Conservation (phyloP, 192 early-diverging fungal genomes). For the Tieghemiomyces parasiticus region DNA sequence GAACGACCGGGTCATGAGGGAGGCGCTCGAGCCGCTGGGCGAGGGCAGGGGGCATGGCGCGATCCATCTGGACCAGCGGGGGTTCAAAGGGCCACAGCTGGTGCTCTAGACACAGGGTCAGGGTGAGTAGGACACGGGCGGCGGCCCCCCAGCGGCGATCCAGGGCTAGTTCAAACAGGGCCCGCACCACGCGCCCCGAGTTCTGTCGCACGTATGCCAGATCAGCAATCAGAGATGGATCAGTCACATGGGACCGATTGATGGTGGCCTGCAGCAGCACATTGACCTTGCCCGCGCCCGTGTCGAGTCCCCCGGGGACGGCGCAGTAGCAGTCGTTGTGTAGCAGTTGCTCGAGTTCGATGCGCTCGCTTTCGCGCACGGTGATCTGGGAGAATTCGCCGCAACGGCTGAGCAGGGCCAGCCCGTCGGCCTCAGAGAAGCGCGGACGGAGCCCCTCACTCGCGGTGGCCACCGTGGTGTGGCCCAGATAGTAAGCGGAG, state of each 20-base stretch:
- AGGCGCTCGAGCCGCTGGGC: constrained; percentile 57
- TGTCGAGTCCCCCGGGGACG: constrained; percentile 72
- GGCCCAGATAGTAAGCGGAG: constrained; percentile 82
- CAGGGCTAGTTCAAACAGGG: constrained; percentile 90
- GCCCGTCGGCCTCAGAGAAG: constrained; percentile 89
- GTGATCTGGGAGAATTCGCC: constrained; percentile 93
- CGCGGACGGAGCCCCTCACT: constrained; percentile 69
- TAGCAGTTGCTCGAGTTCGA: constrained; percentile 58
- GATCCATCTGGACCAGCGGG: constrained; percentile 68
- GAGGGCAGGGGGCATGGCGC: constrained; percentile 44
- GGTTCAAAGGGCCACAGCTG: constrained; percentile 88
- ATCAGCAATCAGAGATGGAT: constrained; percentile 93
- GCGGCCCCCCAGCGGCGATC: constrained; percentile 82
- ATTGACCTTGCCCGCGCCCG: constrained; percentile 83
- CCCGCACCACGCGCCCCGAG: constrained; percentile 79
- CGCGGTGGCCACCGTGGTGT: constrained; percentile 75
- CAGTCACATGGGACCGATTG: constrained; percentile 59
- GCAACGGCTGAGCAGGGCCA: constrained; percentile 76
- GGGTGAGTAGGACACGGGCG: constrained; percentile 55
- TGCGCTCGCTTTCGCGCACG: constrained; percentile 73
- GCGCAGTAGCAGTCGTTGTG: constrained; percentile 66
- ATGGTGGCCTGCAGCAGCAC: constrained; percentile 84
- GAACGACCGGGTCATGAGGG: constrained; percentile 27
- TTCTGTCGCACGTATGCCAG: constrained; percentile 90
- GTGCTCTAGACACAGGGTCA: constrained; percentile 77